phyloP scores from a whole-genome alignment of 192 early-diverging fungal species.

The Cetraspora pellucida region DNA sequence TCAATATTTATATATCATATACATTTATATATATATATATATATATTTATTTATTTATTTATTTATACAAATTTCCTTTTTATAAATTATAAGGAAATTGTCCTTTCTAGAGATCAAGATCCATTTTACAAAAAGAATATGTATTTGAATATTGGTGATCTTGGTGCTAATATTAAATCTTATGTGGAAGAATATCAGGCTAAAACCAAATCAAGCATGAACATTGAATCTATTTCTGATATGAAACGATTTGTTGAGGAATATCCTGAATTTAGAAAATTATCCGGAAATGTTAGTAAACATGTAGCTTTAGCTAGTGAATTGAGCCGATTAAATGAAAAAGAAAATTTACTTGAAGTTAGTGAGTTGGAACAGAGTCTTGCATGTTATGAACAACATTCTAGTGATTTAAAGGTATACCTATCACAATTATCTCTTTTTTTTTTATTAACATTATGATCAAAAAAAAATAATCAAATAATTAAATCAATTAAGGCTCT shows the following conservation, averaged over 20 bases:
- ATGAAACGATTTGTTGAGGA: constrained; percentile 99
- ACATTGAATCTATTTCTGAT: constrained; percentile 93
- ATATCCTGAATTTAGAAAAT: constrained; percentile 96
- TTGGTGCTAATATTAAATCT: constrained; percentile 89
- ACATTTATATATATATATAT: constrained; percentile 22
- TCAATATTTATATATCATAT: constrained; percentile 11
- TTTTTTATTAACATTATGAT: not conserved
- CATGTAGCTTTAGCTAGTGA: constrained; percentile 99
- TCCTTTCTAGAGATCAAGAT: constrained; percentile 87
- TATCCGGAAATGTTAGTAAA: constrained; percentile 96
- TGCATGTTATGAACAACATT: constrained; percentile 86
- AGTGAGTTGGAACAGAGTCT: constrained; percentile 95
- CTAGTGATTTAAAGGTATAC: constrained; percentile 77
- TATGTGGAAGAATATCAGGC: constrained; percentile 95
- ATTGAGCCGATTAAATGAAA: constrained; percentile 78
- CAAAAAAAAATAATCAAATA: not conserved
- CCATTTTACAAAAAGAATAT: constrained; percentile 88
- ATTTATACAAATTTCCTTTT: too few species aligned
- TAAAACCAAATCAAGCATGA: constrained; percentile 86
- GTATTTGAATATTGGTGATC: constrained; percentile 92
- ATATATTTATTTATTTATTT: too few species aligned
- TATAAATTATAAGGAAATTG: constrained; percentile 71
- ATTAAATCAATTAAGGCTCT: constrained; percentile 48
- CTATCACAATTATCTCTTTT: constrained; percentile 1
- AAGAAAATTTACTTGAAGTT: constrained; percentile 77